Evolutionary conservation across 2,329 filamentous ascomycete species (phyloP), one percentile per base, ranked within the genome.

Genomic region (Apiospora rasikravindrae): DNA sequence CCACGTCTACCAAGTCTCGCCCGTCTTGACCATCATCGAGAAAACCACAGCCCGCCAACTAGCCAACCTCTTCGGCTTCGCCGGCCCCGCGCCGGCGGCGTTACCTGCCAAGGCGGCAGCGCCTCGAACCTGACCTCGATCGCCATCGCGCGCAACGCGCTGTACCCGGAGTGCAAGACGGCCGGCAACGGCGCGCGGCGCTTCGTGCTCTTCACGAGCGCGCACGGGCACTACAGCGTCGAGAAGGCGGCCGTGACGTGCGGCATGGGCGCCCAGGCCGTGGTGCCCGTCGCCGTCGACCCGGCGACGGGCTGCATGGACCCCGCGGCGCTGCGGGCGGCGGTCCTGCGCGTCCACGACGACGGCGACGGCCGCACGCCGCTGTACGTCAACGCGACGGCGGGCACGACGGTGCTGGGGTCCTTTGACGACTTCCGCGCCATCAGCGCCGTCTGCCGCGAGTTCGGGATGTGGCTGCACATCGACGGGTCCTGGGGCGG

Each of bases 361-460:
- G 40, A 45, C 77, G 77, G 80, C 0, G 86, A 91, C 69, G 94
- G 93, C 45, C 90, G 92, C 79, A 96, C 93, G 0, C 96, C 96
- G 0, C 93, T 99, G 73, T 98, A 97, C 83, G 94, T 98, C 80
- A 98, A 98, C 80, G 93, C 95, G 7, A 98, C 96, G 0, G 96
- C 96, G 0, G 96, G 96, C 24, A 98, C 96, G 0, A 99, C 96
- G 0, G 96, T 98, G 2, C 86, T 96, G 74, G 96, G 96, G 22
- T 94, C 93, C 0, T 99, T 92, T 80, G 96, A 98, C 78, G 93
- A 94, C 0, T 92, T 98, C 77, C 82, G 86, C 16, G 88, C 88
- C 2, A 91, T 98, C 74, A 87, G 91, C 0, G 85, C 84, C 40
- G 86, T 98, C 24, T 96, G 94, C 83, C 88, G 89, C 75, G 86